Base-by-base conservation (phyloP, 176 grass and related monocot species). In the Eleusine indica region DNA sequence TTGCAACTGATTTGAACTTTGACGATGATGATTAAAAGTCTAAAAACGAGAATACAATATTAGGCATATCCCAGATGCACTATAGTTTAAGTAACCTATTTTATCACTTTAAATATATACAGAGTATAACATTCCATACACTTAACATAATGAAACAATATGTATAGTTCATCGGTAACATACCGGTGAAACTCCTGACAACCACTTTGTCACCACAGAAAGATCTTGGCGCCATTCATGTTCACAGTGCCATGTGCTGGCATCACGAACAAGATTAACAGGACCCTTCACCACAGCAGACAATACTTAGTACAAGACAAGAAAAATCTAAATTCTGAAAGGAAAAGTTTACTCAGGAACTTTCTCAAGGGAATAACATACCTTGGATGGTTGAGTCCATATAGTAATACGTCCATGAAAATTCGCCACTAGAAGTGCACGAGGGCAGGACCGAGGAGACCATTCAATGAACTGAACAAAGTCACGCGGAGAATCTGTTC, bases 391-490 rank as follows among this genome's bases (percentile, higher is more conserved):
- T 52, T 99, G 96, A 90, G 96, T 99, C 93, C 96, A 96, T 87
- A 99, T 94, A 71, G 93, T 99, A 76, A 99, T 94, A 80, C 93
- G 80, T 49, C 96, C 96, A 87, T 96, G 96, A 83, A 96, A 99
- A 92, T 96, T 99, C 79, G 91, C 96, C 75, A 99, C 96, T 81
- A 99, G 62, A 68, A 99, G 79, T 85, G 96, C 91, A 83, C 91
- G 91, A 87, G 89, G 91, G 60, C 91, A 99, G 57, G 93, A 96
- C 32, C 87, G 77, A 86, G 96, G 96, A 75, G 96, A 96, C 96
- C 96, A 99, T 85, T 99, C 96, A 85, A 96, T 94, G 87, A 96
- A 96, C 75, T 96, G 96, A 68, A 99, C 96, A 90, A 92, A 99
- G 84, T 99, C 96, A 19, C 96, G 86, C 52, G 96, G 96, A 88